These are phyloP conservation scores for Setaria italica DNA, from an alignment of 202 grass and related monocot genomes.

Conservation along the genomic window DNA sequence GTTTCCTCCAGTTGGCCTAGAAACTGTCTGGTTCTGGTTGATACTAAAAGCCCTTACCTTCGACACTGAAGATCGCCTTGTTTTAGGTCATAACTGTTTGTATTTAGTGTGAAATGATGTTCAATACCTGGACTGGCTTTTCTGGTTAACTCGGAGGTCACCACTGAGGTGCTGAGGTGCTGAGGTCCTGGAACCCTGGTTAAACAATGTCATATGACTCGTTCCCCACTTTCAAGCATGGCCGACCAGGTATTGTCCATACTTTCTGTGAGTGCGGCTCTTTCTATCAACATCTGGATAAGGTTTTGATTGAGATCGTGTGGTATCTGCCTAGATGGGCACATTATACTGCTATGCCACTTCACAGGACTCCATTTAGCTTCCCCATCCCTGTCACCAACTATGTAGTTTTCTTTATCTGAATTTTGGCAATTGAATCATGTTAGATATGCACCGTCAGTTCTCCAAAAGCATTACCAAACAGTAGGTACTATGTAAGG, in stretches of 20 bases:
- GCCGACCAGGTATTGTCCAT: background rate
- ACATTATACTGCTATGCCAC: background rate
- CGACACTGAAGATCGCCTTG: background rate
- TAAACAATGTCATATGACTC: background rate
- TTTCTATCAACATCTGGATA: background rate
- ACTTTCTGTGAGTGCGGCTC: background rate
- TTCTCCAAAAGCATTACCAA: background rate
- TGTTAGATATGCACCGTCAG: background rate
- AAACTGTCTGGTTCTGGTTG: background rate
- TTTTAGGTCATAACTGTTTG: background rate
- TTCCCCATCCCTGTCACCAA: background rate
- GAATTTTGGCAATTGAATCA: background rate
- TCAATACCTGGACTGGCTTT: background rate
- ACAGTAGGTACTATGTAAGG: background rate
- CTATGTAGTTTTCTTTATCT: background rate
- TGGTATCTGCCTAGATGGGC: background rate
- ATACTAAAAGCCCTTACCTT: background rate
- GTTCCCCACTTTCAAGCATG: background rate
- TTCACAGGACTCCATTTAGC: background rate
- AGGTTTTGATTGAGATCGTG: background rate
- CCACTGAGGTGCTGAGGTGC: background rate
- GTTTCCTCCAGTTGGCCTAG: background rate
- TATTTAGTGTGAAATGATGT: background rate
- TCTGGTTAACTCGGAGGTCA: background rate
- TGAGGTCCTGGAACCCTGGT: background rate